phyloP scores from a whole-genome alignment of 164 flowering plant species.

The Piper longum region DNA sequence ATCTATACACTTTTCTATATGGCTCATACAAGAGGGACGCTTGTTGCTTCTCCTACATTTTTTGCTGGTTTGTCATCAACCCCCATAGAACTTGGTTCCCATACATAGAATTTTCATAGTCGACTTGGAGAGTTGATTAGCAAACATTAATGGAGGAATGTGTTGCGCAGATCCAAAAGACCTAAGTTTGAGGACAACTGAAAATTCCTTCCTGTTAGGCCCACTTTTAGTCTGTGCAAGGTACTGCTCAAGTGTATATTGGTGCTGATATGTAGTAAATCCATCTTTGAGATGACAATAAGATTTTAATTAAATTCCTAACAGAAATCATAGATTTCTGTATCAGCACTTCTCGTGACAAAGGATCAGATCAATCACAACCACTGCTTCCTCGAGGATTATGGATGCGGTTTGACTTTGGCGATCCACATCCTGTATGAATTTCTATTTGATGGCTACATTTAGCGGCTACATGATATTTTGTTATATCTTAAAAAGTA shows the following conservation, averaged over 20 bases:
- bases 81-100: neutral
- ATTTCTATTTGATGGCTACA: neutral
- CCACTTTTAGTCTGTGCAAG: slow-evolving; percentile 70
- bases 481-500: too few relatives aligned
- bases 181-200: slow-evolving; percentile 49
- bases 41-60: slow-evolving; percentile 73
- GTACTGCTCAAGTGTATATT: slow-evolving; percentile 15
- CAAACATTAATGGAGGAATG: slow-evolving; percentile 1
- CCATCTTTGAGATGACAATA: neutral
- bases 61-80: slow-evolving; percentile 51
- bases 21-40: slow-evolving; percentile 73
- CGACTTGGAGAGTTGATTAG: slow-evolving; percentile 1
- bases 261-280: neutral
- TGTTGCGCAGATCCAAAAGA: slow-evolving; percentile 66
- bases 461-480: neutral
- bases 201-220: slow-evolving; percentile 79
- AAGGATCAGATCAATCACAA: slow-evolving; percentile 29
- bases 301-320: neutral
- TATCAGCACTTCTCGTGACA: slow-evolving; percentile 41
- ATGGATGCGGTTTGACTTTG: slow-evolving; percentile 80
- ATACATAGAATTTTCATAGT: neutral
- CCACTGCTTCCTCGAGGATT: slow-evolving; percentile 54
- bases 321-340: neutral
- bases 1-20: slow-evolving; percentile 74
- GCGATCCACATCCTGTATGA: slow-evolving; percentile 82